Conservation (phyloP, 371 early-diverging fungal species). For the Rhizopus delemar region DNA sequence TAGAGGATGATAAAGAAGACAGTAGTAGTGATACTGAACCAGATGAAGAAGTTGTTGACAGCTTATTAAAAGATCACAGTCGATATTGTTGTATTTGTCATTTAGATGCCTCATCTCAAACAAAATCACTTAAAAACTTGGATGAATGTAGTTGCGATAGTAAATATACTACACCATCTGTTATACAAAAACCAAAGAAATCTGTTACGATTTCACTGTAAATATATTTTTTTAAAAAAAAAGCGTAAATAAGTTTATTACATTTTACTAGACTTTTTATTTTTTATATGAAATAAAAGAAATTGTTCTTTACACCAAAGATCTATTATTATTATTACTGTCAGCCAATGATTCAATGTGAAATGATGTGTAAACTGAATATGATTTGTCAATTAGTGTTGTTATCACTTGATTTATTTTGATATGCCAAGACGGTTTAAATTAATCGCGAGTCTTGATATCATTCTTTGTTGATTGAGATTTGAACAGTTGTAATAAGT, state of each 20-base stretch:
- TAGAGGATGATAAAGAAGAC: constrained; percentile 14
- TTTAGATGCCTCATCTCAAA: constrained; percentile 5
- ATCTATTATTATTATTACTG: too few relatives aligned
- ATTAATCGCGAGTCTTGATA: too few relatives aligned
- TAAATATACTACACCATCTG: constrained; percentile 18
- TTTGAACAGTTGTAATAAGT: too few relatives aligned
- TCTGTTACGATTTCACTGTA: constrained; percentile 32
- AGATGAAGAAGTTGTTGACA: constrained; percentile 16
- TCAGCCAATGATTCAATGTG: too few relatives aligned
- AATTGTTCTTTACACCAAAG: too few relatives aligned
- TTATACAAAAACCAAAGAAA: constrained; percentile 11
- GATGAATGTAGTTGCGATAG: constrained; percentile 18
- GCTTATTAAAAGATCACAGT: constrained; percentile 8
- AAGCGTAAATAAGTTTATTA: background rate
- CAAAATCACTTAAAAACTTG: background rate
- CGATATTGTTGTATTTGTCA: constrained; percentile 21
- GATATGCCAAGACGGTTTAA: too few relatives aligned
- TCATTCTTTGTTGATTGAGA: too few relatives aligned
- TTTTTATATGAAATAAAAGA: background rate
- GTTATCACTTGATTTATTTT: too few relatives aligned
- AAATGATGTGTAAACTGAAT: too few relatives aligned
- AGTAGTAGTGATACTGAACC: constrained; percentile 3
- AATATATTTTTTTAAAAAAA: too few relatives aligned
- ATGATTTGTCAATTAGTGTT: too few relatives aligned
- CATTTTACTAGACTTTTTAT: background rate